Base-by-base conservation (phyloP, 495 filamentous ascomycete species). In the Lophiotrema nucula region DNA sequence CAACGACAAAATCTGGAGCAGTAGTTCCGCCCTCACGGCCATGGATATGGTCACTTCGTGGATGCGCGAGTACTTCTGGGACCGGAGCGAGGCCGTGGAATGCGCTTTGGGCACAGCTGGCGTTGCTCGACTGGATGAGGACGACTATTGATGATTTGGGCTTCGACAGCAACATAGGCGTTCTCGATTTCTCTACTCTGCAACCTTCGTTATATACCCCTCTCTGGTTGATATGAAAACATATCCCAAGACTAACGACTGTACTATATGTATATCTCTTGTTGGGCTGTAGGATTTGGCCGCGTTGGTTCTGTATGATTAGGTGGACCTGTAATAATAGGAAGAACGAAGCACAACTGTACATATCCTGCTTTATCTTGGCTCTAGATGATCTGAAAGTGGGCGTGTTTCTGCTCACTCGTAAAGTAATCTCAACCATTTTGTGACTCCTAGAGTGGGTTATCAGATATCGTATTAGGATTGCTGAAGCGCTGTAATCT, bases 51-150 rank as follows among this genome's bases (percentile, higher is more conserved):
- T 56, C 21, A 28, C 52, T 1, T 42, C 58, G 16, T 62, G 58
- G 58, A 51, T 62, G 58, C 51, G 58, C 13, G 51, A 62, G 52
- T 62, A 62, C 51, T 62, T 62, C 23, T 62, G 58, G 58, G 58
- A 62, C 23, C 51, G 58, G 21, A 46, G 52, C 28, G 52, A 50
- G 21, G 58, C 58, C 0, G 51, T 62, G 2, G 52, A 62, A 25
- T 62, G 22, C 38, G 58, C 52, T 10, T 31, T 62, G 37, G 18
- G 15, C 10, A 47, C 58, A 6, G 58, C 52, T 18, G 58, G 58
- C 18, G 28, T 53, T 13, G 18, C 56, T 45, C 21, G 18, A 25
- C 41, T 62, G 2, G 42, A 60, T 19, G 52, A 56, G 24, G 53
- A 54, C 44, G 47, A 47, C 16, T n/a, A 25, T 23, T 16, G 10